phyloP scores from a whole-genome alignment of 345 rosid species.

The Corymbia maculata region DNA sequence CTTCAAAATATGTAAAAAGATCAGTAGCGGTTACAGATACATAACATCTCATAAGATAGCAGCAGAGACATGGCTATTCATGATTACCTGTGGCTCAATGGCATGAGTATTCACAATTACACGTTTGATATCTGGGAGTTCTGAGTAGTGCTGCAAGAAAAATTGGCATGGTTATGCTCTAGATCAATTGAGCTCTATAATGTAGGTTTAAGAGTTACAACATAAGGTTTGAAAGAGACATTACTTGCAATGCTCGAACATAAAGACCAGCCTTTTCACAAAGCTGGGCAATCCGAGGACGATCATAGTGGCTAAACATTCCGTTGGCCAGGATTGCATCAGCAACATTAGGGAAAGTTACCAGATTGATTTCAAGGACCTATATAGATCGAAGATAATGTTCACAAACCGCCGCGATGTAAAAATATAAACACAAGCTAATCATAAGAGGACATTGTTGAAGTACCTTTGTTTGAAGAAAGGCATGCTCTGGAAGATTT shows the following conservation, averaged over 20 bases:
- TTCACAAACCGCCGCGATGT: not conserved
- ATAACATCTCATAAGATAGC: not conserved
- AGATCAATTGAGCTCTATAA: not conserved
- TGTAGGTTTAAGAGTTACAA: not conserved
- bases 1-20: slow-evolving; percentile 25
- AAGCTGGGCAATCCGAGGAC: slow-evolving; percentile 94
- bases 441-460: not conserved
- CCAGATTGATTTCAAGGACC: slow-evolving; percentile 98
- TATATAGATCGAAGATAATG: slow-evolving; percentile 11
- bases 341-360: slow-evolving; percentile 96
- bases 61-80: not conserved
- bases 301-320: slow-evolving; percentile 98
- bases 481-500: slow-evolving; percentile 87
- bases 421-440: not conserved
- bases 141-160: slow-evolving; percentile 82
- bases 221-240: not conserved
- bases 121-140: slow-evolving; percentile 96
- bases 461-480: slow-evolving; percentile 81
- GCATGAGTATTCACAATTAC: slow-evolving; percentile 99
- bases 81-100: slow-evolving; percentile 93
- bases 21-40: not conserved
- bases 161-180: not conserved
- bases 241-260: slow-evolving; percentile 87
- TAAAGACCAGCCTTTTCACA: slow-evolving; percentile 99
- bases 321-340: slow-evolving; percentile 97